Conservation (phyloP, 306 rosid genomes). For the Senna siamea region DNA sequence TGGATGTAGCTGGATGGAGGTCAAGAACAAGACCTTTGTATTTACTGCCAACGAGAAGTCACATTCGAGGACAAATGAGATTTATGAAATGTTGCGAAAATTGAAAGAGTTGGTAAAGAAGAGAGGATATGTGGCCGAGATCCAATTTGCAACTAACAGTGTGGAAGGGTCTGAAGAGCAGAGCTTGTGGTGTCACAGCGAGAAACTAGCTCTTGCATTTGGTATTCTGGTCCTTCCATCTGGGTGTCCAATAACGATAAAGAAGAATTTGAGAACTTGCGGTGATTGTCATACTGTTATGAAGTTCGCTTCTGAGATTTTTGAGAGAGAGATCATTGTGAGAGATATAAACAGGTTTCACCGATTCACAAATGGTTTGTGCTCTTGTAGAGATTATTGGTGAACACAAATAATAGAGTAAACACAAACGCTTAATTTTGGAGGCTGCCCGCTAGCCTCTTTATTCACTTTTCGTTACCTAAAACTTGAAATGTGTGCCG, state of each 20-base stretch:
- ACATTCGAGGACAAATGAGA: constrained; percentile 55
- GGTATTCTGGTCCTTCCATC: constrained; percentile 61
- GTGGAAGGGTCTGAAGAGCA: constrained; percentile 57
- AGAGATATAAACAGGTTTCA: constrained; percentile 62
- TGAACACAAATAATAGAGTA: constrained; percentile 34
- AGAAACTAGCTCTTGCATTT: constrained; percentile 65
- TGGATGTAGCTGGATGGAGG: constrained; percentile 69
- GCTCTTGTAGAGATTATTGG: constrained; percentile 67
- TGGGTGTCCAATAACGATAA: constrained; percentile 58
- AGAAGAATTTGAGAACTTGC: constrained; percentile 62
- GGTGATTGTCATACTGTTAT: constrained; percentile 59
- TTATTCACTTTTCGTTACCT: not conserved
- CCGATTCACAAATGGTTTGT: constrained; percentile 53
- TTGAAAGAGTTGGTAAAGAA: constrained; percentile 51
- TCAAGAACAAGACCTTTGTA: constrained; percentile 52
- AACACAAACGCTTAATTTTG: constrained; percentile 18
- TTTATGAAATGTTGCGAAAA: constrained; percentile 52
- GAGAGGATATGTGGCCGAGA: constrained; percentile 57
- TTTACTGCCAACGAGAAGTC: constrained; percentile 61
- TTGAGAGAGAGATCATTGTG: constrained; percentile 59
- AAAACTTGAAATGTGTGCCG: not conserved
- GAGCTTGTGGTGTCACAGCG: constrained; percentile 59
- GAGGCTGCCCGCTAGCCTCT: not conserved
- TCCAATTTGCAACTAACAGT: constrained; percentile 54
- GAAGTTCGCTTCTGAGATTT: constrained; percentile 59